Base-by-base conservation (phyloP, 768 basidiomycete species). In the Kondoa malvinella region DNA sequence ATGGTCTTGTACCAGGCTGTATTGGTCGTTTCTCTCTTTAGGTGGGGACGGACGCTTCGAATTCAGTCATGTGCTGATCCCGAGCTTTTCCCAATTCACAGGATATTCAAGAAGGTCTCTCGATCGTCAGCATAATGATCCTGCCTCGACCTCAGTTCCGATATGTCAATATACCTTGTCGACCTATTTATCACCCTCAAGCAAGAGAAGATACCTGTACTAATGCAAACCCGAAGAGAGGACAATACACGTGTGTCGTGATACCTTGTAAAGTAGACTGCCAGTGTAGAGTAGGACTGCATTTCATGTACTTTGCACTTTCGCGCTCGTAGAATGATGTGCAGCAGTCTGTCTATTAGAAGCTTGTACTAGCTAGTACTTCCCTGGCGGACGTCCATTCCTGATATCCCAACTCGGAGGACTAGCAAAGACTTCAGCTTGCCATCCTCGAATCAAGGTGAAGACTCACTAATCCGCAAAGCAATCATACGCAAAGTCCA, bases 1-100 rank as follows among this genome's bases (percentile, higher is more conserved):
- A 81, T 91, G 57, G 73, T 88, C 68, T 83, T 86, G 77, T 90
- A 92, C 77, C 87, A 88, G 79, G 83, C 82, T 73, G 91, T 87
- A 76, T 83, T 92, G 70, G 80, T 90, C 71, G 89, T 92, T 73
- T 66, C 67, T 1, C 67, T 75, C 12, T 74, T 73, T 65, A 61
- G 74, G 61, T 63, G n/a, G 3, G 32, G n/a, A 56, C 14, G 14
- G 15, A 56, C 14, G 50, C 14, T 60, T 14, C 58, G n/a, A 14
- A 31, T 31, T 31, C 58, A 50, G 12, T 50, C 40, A 21, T 8
- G 40, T 50, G 58, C 27, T 60, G 25, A 26, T 4, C n/a, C 12
- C 25, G 15, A 14, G 4, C 12, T 14, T 31, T 4, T 26, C 27
- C 8, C 58, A 26, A 4, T 26, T 60, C 12, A 60, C 27, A 60